phyloP scores from a whole-genome alignment of 192 early-diverging fungal genomes.

The Geranomyces variabilis region DNA sequence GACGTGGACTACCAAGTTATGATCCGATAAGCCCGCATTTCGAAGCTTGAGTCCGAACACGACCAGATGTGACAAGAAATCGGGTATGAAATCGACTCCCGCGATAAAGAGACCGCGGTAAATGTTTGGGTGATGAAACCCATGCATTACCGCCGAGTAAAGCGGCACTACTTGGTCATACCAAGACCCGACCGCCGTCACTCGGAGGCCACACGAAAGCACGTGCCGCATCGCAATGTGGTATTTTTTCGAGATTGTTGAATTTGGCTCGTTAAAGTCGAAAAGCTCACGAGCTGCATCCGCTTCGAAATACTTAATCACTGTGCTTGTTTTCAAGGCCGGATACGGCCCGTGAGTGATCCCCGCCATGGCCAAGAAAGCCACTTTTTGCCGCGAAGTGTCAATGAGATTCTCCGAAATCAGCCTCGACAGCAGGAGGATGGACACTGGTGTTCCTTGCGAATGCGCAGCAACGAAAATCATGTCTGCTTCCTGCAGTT shows the following conservation, averaged over 20 bases:
- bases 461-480: constrained; percentile 91
- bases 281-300: constrained; percentile 92
- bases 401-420: constrained; percentile 71
- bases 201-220: constrained; percentile 69
- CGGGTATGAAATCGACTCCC: constrained; percentile 70
- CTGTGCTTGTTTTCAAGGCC: constrained; percentile 74
- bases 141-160: constrained; percentile 57
- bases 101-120: constrained; percentile 92
- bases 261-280: constrained; percentile 85
- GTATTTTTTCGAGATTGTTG: constrained; percentile 70
- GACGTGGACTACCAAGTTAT: constrained; percentile 82
- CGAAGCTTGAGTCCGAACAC: constrained; percentile 84
- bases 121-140: constrained; percentile 64
- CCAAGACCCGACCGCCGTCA: constrained; percentile 82
- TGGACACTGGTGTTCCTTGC: constrained; percentile 90
- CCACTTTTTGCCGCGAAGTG: constrained; percentile 68
- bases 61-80: constrained; percentile 85
- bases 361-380: constrained; percentile 90
- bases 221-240: constrained; percentile 69
- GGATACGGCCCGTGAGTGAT: constrained; percentile 90
- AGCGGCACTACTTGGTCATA: constrained; percentile 95
- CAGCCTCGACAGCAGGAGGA: constrained; percentile 74
- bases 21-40: constrained; percentile 86
- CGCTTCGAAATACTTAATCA: constrained; percentile 87
- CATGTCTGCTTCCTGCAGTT: constrained; percentile 63